Evolutionary conservation across 192 early-diverging fungal genomes (phyloP), one percentile per base, ranked within the genome.

Genomic region (Rhizophagus sp.): DNA sequence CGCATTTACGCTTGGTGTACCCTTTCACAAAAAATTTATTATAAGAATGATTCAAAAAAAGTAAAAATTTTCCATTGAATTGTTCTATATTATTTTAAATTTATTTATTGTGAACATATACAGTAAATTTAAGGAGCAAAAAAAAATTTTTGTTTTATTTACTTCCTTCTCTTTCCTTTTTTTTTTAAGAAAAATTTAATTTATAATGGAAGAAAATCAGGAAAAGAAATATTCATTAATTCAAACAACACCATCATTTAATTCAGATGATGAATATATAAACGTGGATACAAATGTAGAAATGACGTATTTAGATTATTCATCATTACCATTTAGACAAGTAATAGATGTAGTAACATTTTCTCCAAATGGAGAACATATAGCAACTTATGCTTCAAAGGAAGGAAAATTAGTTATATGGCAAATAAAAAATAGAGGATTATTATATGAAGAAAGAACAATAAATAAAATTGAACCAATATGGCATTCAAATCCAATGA

Each of bases 351-450:
- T 30, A 25, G 25, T 13, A 13, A 24, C 39, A 25, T 73, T 73
- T 73, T 73, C 71, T 0, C 41, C 71, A 41, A 15, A 73, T 49
- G 71, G 71, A 19, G 25, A 73, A 22, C 41, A 47, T 25, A n/a
- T 73, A 19, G 34, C 71, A 13, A 73, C 71, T 22, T 73, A 73
- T 27, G 25, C 71, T 25, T 17, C 71, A 73, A 44, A 41, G 22
- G 34, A 73, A 49, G 71, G 71, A 22, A 44, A 47, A 73, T 36
- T 73, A 25, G 24, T 25, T 34, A 39, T 73, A 73, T 73, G 64
- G 64, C 7, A 66, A 7, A 7, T 57, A 57, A 7, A 15, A 19
- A 22, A n/a, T 57, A 57, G 6, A 57, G 19, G 17, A 57, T 12
- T 47, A 44, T 44, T 44, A 63, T 33, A 12, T 30, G 64, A 66